These are phyloP conservation scores for Acacia concinna DNA, from an alignment of 331 rosid species.

Conservation along the genomic window DNA sequence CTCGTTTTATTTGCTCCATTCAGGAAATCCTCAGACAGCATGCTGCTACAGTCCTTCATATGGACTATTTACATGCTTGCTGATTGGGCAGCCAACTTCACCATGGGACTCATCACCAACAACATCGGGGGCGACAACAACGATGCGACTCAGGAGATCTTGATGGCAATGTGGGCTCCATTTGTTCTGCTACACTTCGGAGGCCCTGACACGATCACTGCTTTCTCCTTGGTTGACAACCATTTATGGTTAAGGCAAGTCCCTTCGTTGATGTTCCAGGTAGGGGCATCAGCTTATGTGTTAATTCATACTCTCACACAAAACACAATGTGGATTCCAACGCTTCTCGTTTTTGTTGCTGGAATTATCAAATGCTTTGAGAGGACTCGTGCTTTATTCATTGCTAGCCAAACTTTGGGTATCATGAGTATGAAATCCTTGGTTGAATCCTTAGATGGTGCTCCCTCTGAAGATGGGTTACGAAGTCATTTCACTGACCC, in stretches of 20 bases:
- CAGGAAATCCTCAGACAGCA: not conserved
- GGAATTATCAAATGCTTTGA: not conserved
- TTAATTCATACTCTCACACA: not conserved
- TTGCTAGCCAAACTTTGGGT: not conserved
- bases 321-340: not conserved
- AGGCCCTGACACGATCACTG: not conserved
- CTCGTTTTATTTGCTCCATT: not conserved
- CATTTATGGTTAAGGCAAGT: not conserved
- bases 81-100: not conserved
- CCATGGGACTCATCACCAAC: not conserved
- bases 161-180: not conserved
- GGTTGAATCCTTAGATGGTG: no score
- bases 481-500: no score
- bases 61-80: slow-evolving; percentile 3
- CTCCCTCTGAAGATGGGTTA: no score
- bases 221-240: not conserved
- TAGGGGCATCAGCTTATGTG: not conserved
- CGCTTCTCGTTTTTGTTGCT: not conserved
- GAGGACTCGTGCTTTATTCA: not conserved
- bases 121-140: no score
- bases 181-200: not conserved
- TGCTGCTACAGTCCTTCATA: not conserved
- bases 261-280: not conserved
- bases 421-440: no score
- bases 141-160: not conserved